phyloP scores from a whole-genome alignment of 805 yeast species.

The Starmerella roubikii region DNA sequence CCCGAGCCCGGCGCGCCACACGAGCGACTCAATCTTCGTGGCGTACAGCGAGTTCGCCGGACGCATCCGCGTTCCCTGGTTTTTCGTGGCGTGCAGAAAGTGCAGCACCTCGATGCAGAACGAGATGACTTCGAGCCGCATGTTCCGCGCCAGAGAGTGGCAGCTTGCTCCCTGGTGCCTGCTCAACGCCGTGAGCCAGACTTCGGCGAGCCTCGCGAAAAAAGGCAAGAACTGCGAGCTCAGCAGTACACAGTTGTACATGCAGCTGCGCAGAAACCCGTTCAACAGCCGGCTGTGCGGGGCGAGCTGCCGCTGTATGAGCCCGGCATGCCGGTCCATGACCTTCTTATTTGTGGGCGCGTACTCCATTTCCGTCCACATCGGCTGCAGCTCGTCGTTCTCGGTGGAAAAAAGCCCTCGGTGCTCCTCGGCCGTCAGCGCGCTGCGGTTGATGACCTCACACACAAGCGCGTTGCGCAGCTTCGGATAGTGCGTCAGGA shows the following conservation, averaged over 20 bases:
- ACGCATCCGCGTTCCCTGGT: constrained; percentile 19
- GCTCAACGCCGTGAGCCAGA: constrained; percentile 37
- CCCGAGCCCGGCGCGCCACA: constrained; percentile 53
- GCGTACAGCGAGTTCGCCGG: constrained; percentile 26
- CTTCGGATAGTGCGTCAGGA: constrained; percentile 52
- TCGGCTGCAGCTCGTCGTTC: constrained; percentile 45
- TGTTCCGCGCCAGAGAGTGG: constrained; percentile 69
- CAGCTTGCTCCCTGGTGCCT: constrained; percentile 43
- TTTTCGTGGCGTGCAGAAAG: constrained; percentile 32
- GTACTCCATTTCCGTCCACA: constrained; percentile 69
- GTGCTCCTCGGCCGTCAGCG: constrained; percentile 41
- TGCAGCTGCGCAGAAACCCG: constrained; percentile 67
- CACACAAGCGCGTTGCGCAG: constrained; percentile 47
- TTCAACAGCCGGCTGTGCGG: constrained; percentile 55
- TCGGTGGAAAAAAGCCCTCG: constrained; percentile 52
- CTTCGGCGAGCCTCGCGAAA: constrained; percentile 43
- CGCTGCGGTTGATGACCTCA: constrained; percentile 60
- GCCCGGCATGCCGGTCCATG: constrained; percentile 38
- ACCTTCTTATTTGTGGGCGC: constrained; percentile 62
- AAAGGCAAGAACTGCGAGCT: constrained; percentile 39
- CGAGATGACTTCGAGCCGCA: constrained; percentile 58
- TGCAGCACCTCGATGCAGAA: constrained; percentile 54
- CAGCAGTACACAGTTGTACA: constrained; percentile 24
- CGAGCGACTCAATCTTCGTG: constrained; percentile 36
- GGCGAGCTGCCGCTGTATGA: constrained; percentile 37